Base-by-base conservation (phyloP, 345 rosid genomes). In the Pugionium cornutum region DNA sequence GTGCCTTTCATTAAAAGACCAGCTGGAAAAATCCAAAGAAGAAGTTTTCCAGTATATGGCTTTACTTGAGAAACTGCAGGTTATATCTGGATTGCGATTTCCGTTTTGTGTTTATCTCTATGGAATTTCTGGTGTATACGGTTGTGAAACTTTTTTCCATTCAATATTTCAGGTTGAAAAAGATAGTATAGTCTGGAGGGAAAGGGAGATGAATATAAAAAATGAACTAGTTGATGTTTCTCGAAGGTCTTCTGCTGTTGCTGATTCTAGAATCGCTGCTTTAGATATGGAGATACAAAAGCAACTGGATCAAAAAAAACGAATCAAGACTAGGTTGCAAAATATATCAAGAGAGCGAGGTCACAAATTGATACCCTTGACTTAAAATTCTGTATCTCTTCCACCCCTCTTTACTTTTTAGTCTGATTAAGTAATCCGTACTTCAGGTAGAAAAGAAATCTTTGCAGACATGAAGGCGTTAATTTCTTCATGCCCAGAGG, bases 31-130 rank as follows among this genome's bases (percentile, higher is more conserved):
- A 65, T 82, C 91, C 72, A 95, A 89, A 74, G 71, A 84, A 34
- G 87, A 83, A 74, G 91, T 84, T 75, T 40, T 64, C 43, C 74
- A 70, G 46, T 89, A 83, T 82, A 94, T 82, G 80, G 83, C 88
- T 70, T 71, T 83, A 61, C 85, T 76, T 36, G 91, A 88, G 87
- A 94, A 85, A 85, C 87, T 90, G 61, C 97, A 94, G 99, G 99
- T 94, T 82, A 90, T 81, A 79, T 79, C 83, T 76, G 83, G 83
- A 58, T 80, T 75, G 79, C 74, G 74, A 76, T 80, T 82, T 84
- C 78, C 71, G 75, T 72, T 77, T 77, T 53, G 18, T 46, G 39
- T 60, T 28, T 56, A 41, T 67, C 40, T 30, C 45, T 47, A 27
- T 31, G 29, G 6, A 37, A 6, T 53, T 53, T 6, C 8, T 48